These are phyloP conservation scores for Linnemannia exigua DNA, from an alignment of 192 early-diverging fungal species.

Conservation along the genomic window DNA sequence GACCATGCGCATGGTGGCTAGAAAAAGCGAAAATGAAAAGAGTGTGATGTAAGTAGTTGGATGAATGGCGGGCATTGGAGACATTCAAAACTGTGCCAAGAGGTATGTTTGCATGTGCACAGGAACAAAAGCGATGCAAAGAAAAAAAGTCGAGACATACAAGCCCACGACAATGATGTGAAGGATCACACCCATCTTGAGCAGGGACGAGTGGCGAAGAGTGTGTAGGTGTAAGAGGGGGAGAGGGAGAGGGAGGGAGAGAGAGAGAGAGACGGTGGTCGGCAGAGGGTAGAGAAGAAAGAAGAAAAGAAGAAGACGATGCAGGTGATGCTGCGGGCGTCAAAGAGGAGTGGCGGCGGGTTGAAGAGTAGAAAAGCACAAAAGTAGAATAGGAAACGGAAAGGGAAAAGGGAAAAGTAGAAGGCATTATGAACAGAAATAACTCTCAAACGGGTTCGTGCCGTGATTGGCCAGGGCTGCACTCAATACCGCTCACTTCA, in stretches of 20 bases:
- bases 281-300: not conserved
- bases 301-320: not conserved
- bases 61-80: not conserved
- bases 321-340: too few relatives aligned
- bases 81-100: not conserved
- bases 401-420: not conserved
- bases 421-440: not conserved
- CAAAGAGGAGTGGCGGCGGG: slow-evolving; percentile 3
- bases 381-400: not conserved
- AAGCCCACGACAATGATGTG: slow-evolving; percentile 57
- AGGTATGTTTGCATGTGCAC: not conserved
- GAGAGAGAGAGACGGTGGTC: not conserved
- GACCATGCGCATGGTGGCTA: slow-evolving; percentile 68
- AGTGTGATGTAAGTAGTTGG: not conserved
- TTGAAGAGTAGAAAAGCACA: not conserved
- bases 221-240: not conserved
- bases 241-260: not conserved
- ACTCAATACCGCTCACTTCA: not conserved
- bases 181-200: slow-evolving; percentile 45
- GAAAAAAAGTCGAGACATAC: slow-evolving; percentile 11
- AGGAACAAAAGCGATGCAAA: too few relatives aligned
- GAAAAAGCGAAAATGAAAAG: not conserved
- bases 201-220: not conserved
- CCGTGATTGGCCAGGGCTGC: not conserved
- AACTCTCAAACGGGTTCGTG: not conserved